Evolutionary conservation across 306 rosid species (phyloP), one percentile per base, ranked within the genome.

Genomic region (Urtica urens): DNA sequence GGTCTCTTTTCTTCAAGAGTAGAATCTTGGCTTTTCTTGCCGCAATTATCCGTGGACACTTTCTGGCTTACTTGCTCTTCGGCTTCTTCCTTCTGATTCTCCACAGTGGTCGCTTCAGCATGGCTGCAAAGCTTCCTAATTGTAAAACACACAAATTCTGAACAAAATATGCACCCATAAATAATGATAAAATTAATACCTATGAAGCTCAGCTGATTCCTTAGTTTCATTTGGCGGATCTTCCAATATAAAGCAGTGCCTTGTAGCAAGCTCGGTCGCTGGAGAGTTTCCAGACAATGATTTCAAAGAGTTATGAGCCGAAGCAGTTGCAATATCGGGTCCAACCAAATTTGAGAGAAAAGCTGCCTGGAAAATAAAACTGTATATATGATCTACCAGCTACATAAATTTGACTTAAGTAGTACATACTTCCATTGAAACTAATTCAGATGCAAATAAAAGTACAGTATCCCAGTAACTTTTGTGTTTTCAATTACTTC

Each of bases 221-320:
- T 70, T 72, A 62, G 55, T 55, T 33, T 68, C 72, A 53, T 73
- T 78, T 14, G 77, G 85, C 26, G 87, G 93, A 66, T 78, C 93
- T 71, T 83, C 87, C 72, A 87, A 63, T 52, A 82, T 16, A 69
- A 79, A 75, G 75, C 93, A 87, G 64, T 69, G 78, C 60, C 93
- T 77, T 14, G 74, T 49, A 64, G 93, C 94, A 64, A 87, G 75
- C 67, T 80, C 82, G 19, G 73, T 63, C 58, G 77, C 70, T 49
- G 94, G 75, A 67, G 80, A 67, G 58, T 65, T 76, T 34, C 73
- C 78, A 51, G 80, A 71, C 34, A 80, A 26, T 57, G 85, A 69
- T 65, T 83, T 87, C 38, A 83, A 59, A 46, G 86, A 80, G 58
- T 65, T 64, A 67, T 71, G 96, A 18, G 94, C 75, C 37, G 96